Evolutionary conservation across 2,329 filamentous ascomycete genomes (phyloP).

Genomic region (Paraphaeosphaeria sporulosa): DNA sequence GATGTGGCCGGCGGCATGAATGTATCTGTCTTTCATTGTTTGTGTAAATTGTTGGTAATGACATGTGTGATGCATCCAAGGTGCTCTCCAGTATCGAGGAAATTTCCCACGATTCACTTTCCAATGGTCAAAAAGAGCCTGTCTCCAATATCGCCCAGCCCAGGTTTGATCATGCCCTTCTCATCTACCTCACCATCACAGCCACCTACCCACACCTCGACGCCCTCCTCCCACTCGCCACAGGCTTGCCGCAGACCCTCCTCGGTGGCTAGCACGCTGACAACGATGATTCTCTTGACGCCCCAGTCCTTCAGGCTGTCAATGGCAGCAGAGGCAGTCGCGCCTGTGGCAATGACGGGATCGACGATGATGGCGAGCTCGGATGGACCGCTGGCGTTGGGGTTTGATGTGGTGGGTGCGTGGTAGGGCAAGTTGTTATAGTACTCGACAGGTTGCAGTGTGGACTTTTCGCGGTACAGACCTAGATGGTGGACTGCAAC

Average conservation of each 20-base stretch:
- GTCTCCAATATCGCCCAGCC: slow-evolving; percentile 90
- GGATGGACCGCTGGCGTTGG: slow-evolving; percentile 47
- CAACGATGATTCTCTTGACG: slow-evolving; percentile 78
- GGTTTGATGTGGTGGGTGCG: slow-evolving; percentile 55
- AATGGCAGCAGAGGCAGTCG: slow-evolving; percentile 88
- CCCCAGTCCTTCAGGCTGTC: slow-evolving; percentile 92
- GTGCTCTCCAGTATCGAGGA: neutral
- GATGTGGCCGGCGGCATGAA: too few relatives aligned
- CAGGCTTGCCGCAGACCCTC: slow-evolving; percentile 77
- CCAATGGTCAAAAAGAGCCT: slow-evolving; percentile 87
- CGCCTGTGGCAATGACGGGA: slow-evolving; percentile 92
- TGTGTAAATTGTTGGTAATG: neutral
- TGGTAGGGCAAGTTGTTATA: slow-evolving; percentile 96
- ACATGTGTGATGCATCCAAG: neutral
- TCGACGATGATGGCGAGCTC: slow-evolving; percentile 85
- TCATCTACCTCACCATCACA: slow-evolving; percentile 77
- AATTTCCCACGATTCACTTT: slow-evolving; percentile 62
- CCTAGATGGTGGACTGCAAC: slow-evolving; percentile 92
- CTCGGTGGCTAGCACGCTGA: slow-evolving; percentile 76
- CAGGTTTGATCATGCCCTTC: slow-evolving; percentile 90
- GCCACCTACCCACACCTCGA: slow-evolving; percentile 83
- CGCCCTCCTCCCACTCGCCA: slow-evolving; percentile 76
- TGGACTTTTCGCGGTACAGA: slow-evolving; percentile 88
- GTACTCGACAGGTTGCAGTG: slow-evolving; percentile 91
- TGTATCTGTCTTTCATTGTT: neutral